A percentile compares a stretch with the other conserved stretches of the same genome.
phyloP scores from a whole-genome alignment of 225 moss, liverwort and hornwort genomes.

The Climacium dendroides region DNA sequence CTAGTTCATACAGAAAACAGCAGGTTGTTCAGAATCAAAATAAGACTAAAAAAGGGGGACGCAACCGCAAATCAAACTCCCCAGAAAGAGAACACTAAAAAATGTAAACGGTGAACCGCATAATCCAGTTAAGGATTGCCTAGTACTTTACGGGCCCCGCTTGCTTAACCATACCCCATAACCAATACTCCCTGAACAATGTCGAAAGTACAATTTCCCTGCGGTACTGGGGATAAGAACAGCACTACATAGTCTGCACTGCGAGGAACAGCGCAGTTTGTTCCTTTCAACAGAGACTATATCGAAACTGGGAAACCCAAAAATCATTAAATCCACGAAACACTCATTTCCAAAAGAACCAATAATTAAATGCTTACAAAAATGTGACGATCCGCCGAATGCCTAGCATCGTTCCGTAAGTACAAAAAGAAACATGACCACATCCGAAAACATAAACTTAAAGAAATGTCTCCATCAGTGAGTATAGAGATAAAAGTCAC shows the following conservation, averaged over 20 bases:
- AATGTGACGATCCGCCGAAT: not conserved
- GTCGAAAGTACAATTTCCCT: not conserved
- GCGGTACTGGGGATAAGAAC: not conserved
- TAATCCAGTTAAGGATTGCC: not conserved
- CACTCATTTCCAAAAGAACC: not conserved
- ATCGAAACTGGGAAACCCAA: not conserved
- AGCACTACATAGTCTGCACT: not conserved
- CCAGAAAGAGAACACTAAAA: not conserved
- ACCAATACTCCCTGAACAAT: not conserved
- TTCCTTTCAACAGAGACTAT: not conserved
- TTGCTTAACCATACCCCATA: not conserved
- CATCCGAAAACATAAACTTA: not conserved
- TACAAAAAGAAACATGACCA: not conserved
- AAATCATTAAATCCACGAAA: not conserved
- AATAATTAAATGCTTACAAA: not conserved
- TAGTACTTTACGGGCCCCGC: not conserved
- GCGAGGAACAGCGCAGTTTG: not conserved
- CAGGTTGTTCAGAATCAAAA: constrained; percentile 1
- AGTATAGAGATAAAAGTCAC: not conserved
- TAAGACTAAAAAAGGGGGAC: not conserved
- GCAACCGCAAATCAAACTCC: not conserved
- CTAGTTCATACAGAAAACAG: constrained; percentile 18
- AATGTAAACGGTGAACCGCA: not conserved
- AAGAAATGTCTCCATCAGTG: not conserved
- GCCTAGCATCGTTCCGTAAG: not conserved